phyloP scores from a whole-genome alignment of 1,139 yeast genomes.

The Suhomyces terraborum region DNA sequence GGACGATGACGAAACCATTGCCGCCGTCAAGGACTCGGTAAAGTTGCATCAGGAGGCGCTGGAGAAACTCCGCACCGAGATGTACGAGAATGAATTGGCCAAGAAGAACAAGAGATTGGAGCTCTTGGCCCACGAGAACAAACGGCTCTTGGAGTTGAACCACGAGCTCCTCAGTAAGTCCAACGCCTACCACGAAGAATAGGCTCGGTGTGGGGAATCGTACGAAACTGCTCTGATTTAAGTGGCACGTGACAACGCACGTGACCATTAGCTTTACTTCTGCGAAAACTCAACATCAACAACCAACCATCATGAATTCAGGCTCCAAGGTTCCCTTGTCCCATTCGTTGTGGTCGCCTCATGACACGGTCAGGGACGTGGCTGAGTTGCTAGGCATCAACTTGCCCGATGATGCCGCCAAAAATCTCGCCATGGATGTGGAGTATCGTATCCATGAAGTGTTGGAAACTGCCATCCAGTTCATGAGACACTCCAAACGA shows the following conservation, averaged over 20 bases:
- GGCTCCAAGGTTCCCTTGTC: conserved; percentile 58
- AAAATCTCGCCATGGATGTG: conserved; percentile 96
- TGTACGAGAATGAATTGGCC: conserved; percentile 28
- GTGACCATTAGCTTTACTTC: neutral
- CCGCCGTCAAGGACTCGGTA: conserved; percentile 19
- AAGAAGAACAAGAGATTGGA: conserved; percentile 30
- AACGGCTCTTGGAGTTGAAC: conserved; percentile 36
- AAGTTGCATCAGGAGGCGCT: conserved; percentile 19
- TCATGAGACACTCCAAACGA: conserved; percentile 92
- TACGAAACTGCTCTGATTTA: neutral
- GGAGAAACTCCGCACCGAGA: conserved; percentile 22
- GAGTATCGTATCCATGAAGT: conserved; percentile 96
- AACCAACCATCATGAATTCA: conserved; percentile 33
- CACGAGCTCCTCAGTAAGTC: conserved; percentile 24
- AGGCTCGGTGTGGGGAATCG: neutral
- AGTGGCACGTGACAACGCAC: neutral
- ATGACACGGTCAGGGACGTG: conserved; percentile 94
- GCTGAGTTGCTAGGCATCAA: conserved; percentile 89
- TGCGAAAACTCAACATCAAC: conserved; percentile 2
- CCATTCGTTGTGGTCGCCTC: conserved; percentile 96
- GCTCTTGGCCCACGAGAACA: conserved; percentile 32
- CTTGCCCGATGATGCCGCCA: conserved; percentile 89
- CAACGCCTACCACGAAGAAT: neutral
- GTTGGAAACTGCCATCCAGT: conserved; percentile 90
- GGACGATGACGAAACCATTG: conserved; percentile 16